Evolutionary conservation across 345 rosid genomes (phyloP), one percentile per base, ranked within the genome.

Genomic region (Angophora floribunda): DNA sequence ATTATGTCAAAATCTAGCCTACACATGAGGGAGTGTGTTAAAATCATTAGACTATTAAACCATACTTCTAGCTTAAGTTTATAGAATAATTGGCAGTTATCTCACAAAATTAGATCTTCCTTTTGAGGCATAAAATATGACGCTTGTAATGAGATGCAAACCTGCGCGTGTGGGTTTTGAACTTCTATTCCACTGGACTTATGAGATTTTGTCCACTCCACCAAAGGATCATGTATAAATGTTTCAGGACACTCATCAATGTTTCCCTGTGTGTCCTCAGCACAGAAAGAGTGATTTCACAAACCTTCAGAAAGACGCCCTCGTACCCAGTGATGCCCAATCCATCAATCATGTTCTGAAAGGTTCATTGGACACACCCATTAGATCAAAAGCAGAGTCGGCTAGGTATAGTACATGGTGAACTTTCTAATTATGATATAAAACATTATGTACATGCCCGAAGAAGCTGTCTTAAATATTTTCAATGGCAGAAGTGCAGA

Each of bases 131-230:
- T 6, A 75, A 75, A 75, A 75, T 75, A 36, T 44, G 41, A n/a
- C 82, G 65, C 47, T 21, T 75, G 82, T 75, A 82, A 59, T 85
- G 63, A 90, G 52, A 87, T 86, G 21, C 89, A 87, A 89, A 97
- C 99, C 98, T 97, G 98, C 55, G 98, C 99, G 90, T 95, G 99
- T 50, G 99, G 99, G 87, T 97, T 97, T 92, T 97, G 98, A 92
- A 96, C 99, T 94, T 97, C 99, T n/a, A 94, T 96, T 52, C 96
- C 99, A 87, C 99, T 97, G 91, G 98, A 97, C 89, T 97, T 97
- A 93, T 97, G 98, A 89, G 97, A 91, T 91, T 97, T 97, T 85
- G 99, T 96, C 99, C 99, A 97, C 92, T 97, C 99, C 85, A 96
- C 99, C 52, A 97, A 97, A 89, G 99, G 99, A 94, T 97, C 98